Conservation (phyloP, 805 yeast species). For the Teunomyces pallodes region DNA sequence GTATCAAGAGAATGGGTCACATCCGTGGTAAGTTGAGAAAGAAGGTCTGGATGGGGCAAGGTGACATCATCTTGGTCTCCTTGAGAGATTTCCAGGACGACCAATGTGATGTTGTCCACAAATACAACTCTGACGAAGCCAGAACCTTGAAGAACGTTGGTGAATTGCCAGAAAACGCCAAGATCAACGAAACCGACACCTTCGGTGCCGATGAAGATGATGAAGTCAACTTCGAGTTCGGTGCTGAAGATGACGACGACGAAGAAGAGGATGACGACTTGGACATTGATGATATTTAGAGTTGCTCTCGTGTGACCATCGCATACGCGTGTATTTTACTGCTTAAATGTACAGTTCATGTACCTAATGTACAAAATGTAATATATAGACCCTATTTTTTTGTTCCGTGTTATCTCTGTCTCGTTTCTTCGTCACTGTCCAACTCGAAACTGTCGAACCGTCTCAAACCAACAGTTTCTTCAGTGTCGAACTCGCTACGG, state of each 20-base stretch:
- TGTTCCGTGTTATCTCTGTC: background rate
- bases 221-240: conserved; percentile 97
- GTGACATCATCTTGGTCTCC: conserved; percentile 93
- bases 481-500: conserved; percentile 40
- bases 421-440: conserved; percentile 38
- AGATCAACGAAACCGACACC: conserved; percentile 96
- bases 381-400: background rate
- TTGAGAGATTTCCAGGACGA: conserved; percentile 98
- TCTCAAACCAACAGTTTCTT: conserved; percentile 53
- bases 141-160: conserved; percentile 93
- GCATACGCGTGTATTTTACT: conserved; percentile 2
- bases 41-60: conserved; percentile 99
- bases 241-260: conserved; percentile 82
- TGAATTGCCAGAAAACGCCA: conserved; percentile 95
- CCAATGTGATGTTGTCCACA: conserved; percentile 96
- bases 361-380: conserved; percentile 1
- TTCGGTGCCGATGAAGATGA: conserved; percentile 96
- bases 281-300: conserved; percentile 92
- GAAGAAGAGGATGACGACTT: conserved; percentile 68
- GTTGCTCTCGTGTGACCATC: conserved; percentile 1
- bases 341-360: conserved; percentile 3
- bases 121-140: conserved; percentile 96
- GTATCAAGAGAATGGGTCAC: conserved; percentile 90
- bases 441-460: conserved; percentile 62
- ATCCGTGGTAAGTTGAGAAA: conserved; percentile 98